Evolutionary conservation across 2,329 filamentous ascomycete species (phyloP).

Genomic region (Hymenotorrendiella dingleyae): DNA sequence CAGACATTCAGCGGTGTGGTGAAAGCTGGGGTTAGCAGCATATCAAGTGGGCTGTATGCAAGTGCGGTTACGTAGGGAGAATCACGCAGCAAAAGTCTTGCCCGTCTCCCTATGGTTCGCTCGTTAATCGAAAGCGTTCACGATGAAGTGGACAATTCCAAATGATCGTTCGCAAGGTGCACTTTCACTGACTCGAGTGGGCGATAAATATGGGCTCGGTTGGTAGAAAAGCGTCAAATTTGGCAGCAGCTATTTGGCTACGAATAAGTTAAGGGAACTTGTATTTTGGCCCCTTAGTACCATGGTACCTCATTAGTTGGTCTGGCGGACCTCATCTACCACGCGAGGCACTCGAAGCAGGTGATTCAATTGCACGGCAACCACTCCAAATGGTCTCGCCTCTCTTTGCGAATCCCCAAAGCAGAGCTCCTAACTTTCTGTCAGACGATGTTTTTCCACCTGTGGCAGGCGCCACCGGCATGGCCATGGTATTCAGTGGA

Average conservation of each 20-base stretch:
- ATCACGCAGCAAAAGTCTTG: background rate
- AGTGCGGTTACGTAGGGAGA: background rate
- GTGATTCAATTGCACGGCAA: background rate
- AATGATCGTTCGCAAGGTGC: background rate
- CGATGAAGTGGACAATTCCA: background rate
- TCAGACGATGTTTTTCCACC: no score
- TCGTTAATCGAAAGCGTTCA: background rate
- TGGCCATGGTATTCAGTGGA: no score
- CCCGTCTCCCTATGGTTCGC: background rate
- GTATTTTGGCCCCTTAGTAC: background rate
- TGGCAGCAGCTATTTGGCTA: background rate
- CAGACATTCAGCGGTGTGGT: constrained; percentile 1
- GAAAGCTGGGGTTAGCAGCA: background rate
- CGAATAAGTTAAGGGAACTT: background rate
- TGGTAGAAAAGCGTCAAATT: background rate
- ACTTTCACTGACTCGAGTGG: background rate
- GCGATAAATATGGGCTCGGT: background rate
- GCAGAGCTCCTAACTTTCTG: background rate
- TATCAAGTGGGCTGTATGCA: background rate
- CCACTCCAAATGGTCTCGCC: constrained; percentile 1
- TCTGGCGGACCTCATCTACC: background rate
- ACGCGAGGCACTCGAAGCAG: background rate
- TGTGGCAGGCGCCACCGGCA: no score
- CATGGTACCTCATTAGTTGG: constrained; percentile 3
- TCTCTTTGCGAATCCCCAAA: background rate